A percentile compares a stretch with the other conserved stretches of the same genome.
phyloP scores from a whole-genome alignment of 208 protist genomes.

The Phytomonas sp. region DNA sequence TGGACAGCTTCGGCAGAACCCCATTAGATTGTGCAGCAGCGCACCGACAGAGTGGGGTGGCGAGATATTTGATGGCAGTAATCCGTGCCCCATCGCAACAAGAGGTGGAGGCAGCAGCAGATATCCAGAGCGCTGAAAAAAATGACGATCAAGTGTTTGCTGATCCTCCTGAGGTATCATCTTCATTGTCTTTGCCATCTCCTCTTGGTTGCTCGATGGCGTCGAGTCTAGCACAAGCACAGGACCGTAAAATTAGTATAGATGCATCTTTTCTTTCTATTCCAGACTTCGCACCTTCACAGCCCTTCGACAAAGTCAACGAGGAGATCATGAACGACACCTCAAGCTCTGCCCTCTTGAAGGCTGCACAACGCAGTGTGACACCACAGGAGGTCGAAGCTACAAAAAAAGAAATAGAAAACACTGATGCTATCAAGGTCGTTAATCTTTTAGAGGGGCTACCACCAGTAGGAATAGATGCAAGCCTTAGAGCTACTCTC shows the following conservation, averaged over 20 bases:
- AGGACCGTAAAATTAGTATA: not conserved
- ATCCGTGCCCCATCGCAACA: conserved; percentile 18
- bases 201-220: not conserved
- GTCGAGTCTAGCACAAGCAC: not conserved
- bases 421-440: not conserved
- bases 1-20: conserved; percentile 68
- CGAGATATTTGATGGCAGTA: conserved; percentile 45
- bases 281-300: not conserved
- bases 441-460: not conserved
- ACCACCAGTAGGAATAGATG: not conserved
- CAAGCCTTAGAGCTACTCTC: not conserved
- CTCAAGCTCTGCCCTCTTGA: not conserved
- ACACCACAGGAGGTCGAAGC: not conserved
- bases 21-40: conserved; percentile 76
- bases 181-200: not conserved
- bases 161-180: not conserved
- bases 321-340: conserved; percentile 9
- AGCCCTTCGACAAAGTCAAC: conserved; percentile 1
- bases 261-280: conserved; percentile 1
- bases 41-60: conserved; percentile 72
- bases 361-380: not conserved
- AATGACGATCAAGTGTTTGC: not conserved
- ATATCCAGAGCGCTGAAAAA: not conserved
- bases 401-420: not conserved
- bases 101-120: conserved; percentile 5